Percentiles rank a stretch among this genome's conserved stretches.
Evolutionary conservation across 192 early-diverging fungal species (phyloP).

Genomic region (Oehlia diaphana): DNA sequence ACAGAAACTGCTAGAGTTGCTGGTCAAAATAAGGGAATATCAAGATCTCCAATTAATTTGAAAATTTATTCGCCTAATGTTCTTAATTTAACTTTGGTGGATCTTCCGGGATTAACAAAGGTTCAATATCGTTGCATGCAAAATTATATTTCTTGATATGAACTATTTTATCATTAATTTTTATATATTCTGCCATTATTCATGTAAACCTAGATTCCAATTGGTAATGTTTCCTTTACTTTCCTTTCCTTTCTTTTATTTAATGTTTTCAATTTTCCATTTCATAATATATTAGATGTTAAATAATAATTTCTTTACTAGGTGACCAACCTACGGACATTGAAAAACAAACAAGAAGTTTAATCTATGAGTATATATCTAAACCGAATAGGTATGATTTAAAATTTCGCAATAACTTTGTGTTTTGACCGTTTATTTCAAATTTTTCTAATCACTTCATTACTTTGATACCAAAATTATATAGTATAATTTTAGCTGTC

Average conservation of each 20-base stretch:
- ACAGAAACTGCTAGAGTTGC: constrained; percentile 77
- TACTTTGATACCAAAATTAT: no score
- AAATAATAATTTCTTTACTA: constrained; percentile 33
- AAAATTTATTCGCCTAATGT: constrained; percentile 77
- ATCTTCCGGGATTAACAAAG: constrained; percentile 83
- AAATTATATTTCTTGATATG: no score
- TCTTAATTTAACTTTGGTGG: constrained; percentile 78
- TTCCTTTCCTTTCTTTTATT: no score
- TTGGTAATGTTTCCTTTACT: constrained; percentile 35
- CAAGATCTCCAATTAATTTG: constrained; percentile 74
- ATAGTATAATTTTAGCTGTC: constrained; percentile 75
- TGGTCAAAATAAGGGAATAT: constrained; percentile 79
- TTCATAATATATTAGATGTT: not conserved
- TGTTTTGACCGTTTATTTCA: no score
- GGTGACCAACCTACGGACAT: constrained; percentile 85
- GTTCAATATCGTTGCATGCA: constrained; percentile 32
- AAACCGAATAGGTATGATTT: constrained; percentile 69
- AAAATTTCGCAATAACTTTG: not conserved
- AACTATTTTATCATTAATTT: not conserved
- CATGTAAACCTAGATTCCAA: constrained; percentile 37
- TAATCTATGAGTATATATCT: constrained; percentile 77
- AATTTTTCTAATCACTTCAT: no score
- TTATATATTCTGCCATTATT: not conserved
- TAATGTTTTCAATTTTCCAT: no score
- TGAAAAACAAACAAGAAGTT: constrained; percentile 73